phyloP scores from a whole-genome alignment of 2,329 filamentous ascomycete genomes.

The Cordyceps cicadae region DNA sequence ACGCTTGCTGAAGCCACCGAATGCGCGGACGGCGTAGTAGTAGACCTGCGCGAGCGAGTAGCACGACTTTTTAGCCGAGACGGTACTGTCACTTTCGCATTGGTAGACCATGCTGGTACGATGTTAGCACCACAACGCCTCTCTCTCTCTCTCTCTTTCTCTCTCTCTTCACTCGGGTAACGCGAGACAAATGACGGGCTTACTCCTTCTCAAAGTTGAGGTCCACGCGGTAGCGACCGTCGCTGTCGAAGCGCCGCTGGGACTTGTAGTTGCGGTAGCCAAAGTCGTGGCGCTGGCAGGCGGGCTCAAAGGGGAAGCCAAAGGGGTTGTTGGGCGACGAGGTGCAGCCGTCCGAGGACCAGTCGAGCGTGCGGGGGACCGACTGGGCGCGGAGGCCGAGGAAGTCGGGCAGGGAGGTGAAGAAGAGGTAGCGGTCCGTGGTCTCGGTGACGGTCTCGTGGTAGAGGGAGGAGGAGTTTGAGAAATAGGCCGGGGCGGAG shows the following conservation, averaged over 20 bases:
- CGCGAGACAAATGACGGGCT: no score
- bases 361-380: conserved; percentile 12
- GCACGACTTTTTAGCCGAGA: conserved; percentile 16
- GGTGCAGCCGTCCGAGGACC: conserved; percentile 20
- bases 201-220: conserved; percentile 32
- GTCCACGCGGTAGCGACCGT: conserved; percentile 31
- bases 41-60: conserved; percentile 24
- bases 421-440: conserved; percentile 9
- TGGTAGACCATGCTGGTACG: conserved; percentile 21
- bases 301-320: conserved; percentile 20
- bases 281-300: conserved; percentile 36
- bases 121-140: background rate
- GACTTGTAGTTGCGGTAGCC: conserved; percentile 31
- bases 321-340: conserved; percentile 19
- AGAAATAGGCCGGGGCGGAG: conserved; percentile 22
- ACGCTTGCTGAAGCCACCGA: conserved; percentile 17
- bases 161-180: no score
- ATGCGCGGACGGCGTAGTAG: conserved; percentile 23
- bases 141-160: no score
- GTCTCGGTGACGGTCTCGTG: background rate
- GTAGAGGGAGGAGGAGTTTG: conserved; percentile 19
- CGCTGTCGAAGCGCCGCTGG: conserved; percentile 29
- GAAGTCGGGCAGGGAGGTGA: background rate
- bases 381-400: background rate
- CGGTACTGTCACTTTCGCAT: conserved; percentile 14